A percentile compares a stretch with the other conserved stretches of the same genome.
phyloP scores from a whole-genome alignment of 176 grass and related monocot species.

The Oryza glumipatula region DNA sequence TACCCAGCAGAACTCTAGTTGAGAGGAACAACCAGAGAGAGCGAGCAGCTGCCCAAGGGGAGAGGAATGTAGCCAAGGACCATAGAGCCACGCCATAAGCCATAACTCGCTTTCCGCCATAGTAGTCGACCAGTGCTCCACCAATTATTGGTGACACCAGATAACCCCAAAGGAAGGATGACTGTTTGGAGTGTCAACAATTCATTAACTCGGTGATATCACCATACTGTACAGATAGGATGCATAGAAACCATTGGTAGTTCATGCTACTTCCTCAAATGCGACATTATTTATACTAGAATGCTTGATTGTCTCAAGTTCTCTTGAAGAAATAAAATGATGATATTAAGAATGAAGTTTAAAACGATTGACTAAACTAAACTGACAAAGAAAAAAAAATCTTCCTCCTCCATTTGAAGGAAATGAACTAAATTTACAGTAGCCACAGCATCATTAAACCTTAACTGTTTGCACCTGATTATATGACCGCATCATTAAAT shows the following conservation, averaged over 20 bases:
- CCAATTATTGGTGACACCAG: slow-evolving; percentile 89
- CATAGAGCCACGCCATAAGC: slow-evolving; percentile 88
- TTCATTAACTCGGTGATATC: neutral
- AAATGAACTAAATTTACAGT: slow-evolving; percentile 12
- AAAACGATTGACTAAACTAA: neutral
- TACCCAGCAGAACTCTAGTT: slow-evolving; percentile 77
- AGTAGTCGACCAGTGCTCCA: slow-evolving; percentile 86
- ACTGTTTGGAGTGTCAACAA: slow-evolving; percentile 57
- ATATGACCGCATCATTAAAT: neutral
- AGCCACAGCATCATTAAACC: neutral
- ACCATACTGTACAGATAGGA: slow-evolving; percentile 28
- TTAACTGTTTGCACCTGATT: neutral
- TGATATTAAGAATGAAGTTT: neutral
- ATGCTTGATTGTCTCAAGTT: neutral
- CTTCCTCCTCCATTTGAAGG: neutral
- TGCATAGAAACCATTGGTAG: slow-evolving; percentile 6
- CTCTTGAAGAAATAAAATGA: neutral
- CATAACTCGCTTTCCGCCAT: slow-evolving; percentile 93
- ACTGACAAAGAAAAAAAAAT: neutral
- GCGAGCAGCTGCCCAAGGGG: slow-evolving; percentile 83
- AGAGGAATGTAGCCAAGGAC: slow-evolving; percentile 92
- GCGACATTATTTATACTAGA: slow-evolving; percentile 6
- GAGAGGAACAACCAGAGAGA: slow-evolving; percentile 78
- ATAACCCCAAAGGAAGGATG: slow-evolving; percentile 98
- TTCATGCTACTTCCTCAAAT: neutral